Evolutionary conservation across 306 rosid species (phyloP), one percentile per base, ranked within the genome.

Genomic region (Prunus campanulata): DNA sequence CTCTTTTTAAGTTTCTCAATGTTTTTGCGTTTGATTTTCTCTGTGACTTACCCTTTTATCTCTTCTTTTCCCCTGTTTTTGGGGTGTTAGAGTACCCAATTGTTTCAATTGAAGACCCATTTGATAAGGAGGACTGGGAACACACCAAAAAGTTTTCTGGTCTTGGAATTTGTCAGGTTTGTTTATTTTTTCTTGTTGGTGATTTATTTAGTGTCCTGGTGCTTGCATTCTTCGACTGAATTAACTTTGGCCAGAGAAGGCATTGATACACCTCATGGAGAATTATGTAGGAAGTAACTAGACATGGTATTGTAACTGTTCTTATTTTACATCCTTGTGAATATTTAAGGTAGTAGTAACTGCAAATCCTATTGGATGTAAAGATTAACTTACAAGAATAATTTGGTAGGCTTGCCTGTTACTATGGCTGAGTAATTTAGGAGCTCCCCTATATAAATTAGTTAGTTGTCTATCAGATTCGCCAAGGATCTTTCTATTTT

Each of bases 71-170:
- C 59, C 60, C 42, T 61, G 27, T 71, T 32, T 67, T 66, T 73
- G 77, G 48, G 46, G 73, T 70, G 49, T 73, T 76, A 95, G 99
- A 89, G 51, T 95, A 89, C 88, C 91, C 96, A 30, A 77, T 95
- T 74, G 88, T 90, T 62, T 95, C 96, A 76, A 92, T 95, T 79
- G 93, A 92, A 84, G 99, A 95, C 85, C 99, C 99, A 70, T 92
- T 95, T 83, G 99, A 95, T 87, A 86, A 80, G 89, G 97, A 95
- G 85, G 99, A 92, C 78, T 95, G 97, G 99, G 97, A 95, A 82
- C 96, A 83, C 81, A 63, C 88, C 75, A 95, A 92, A 85, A 2
- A 74, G 39, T 83, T 95, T 81, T 85, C 88, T 42, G 75, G 88
- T 70, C 97, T 90, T 74, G 91, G 83, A 73, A 70, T 90, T 78